Conservation (phyloP, 768 basidiomycete species). For the Megacollybia marginata region DNA sequence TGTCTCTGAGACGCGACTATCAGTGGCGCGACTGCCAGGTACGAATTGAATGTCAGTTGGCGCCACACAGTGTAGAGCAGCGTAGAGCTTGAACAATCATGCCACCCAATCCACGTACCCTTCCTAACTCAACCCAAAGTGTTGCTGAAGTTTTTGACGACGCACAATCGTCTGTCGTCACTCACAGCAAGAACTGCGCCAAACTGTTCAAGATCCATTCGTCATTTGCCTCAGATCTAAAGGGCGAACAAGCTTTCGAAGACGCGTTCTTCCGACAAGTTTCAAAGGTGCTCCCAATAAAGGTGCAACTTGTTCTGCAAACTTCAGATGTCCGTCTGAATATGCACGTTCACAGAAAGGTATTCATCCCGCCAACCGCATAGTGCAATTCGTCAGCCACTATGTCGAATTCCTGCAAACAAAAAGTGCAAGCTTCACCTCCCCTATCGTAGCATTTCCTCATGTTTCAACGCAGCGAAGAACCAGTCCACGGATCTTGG, state of each 20-base stretch:
- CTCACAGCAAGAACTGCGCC: not conserved
- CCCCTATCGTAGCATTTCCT: not conserved
- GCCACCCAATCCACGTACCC: too few species aligned
- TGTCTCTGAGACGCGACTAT: too few species aligned
- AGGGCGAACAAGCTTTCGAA: not conserved
- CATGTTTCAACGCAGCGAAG: not conserved
- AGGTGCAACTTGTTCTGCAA: too few species aligned
- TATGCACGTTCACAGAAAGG: not conserved
- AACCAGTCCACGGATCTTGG: not conserved
- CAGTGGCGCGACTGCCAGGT: too few species aligned
- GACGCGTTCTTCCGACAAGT: not conserved
- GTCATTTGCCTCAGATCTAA: not conserved
- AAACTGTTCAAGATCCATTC: not conserved
- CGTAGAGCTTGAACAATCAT: too few species aligned
- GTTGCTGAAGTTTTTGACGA: not conserved
- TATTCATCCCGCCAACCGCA: not conserved
- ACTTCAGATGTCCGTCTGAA: too few species aligned
- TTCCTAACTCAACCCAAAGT: not conserved
- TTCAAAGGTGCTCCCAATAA: too few species aligned
- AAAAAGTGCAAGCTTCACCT: not conserved
- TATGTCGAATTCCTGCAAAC: not conserved
- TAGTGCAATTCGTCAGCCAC: not conserved
- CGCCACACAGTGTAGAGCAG: too few species aligned
- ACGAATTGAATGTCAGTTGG: too few species aligned
- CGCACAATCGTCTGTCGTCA: not conserved